Evolutionary conservation across 169 alveolate species (phyloP), one percentile per base, ranked within the genome.

Genomic region (Plasmodium knowlesi): DNA sequence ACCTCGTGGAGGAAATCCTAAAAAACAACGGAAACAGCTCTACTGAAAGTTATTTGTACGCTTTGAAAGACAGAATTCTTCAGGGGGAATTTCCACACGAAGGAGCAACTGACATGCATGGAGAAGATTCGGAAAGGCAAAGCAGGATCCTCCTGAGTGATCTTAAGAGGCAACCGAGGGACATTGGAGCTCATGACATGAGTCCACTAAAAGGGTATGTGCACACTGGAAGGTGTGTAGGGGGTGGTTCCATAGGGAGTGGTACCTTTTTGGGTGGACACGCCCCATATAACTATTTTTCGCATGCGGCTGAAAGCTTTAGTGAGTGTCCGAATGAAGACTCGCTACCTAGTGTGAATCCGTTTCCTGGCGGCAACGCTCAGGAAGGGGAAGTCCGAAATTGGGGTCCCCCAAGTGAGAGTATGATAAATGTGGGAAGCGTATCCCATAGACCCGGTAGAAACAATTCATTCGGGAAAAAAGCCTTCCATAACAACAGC

Each of bases 1-100:
- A 57, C 70, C 78, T 83, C 70, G 57, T 83, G 14, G 84, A 74
- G 16, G 85, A 83, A 5, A 90, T 90, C 19, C 37, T 83, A 14
- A 53, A 78, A 34, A 90, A 90, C 14, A 90, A 90, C 70, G 6
- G 72, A 5, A 25, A 84, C 22, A 57, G 41, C n/a, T 57, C 32
- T 30, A 14, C 50, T 61, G 37, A 84, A 84, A 34, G 41, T 3
- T 61, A 84, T 22, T 28, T 78, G 43, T 50, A 57, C 41, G 22
- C 9, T 39, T 78, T 61, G 57, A 84, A 53, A 43, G 71, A 78
- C 12, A 12, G 25, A 57, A 84, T 84, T 16, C 37, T 84, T 16
- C 84, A 80, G 57, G 85, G 39, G 34, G 67, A 79, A 16, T 79
- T 79, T 79, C 72, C 70, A n/a, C 71, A 43, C 34, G n/a, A 43